A percentile compares a stretch with the other conserved stretches of the same genome.
Conservation (phyloP, 2,329 filamentous ascomycete genomes). For the Cephalotrichum gorgonifer region DNA sequence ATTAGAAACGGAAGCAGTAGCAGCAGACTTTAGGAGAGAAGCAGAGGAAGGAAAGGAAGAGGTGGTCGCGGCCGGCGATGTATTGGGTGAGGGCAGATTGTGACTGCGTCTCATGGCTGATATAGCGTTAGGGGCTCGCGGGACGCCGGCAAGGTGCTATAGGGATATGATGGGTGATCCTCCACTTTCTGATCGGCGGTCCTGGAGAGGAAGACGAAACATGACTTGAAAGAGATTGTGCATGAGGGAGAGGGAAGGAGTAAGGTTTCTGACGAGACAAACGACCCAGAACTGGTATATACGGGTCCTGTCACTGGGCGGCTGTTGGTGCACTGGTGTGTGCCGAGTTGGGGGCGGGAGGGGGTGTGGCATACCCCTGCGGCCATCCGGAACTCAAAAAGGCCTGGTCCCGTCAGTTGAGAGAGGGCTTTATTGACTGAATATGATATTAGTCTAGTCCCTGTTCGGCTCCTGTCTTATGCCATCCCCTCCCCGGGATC, state of each 20-base stretch:
- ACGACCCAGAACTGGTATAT: constrained; percentile 3
- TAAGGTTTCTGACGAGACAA: not conserved
- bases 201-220: constrained; percentile 3
- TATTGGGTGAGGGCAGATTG: constrained; percentile 5
- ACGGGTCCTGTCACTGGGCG: constrained; percentile 3
- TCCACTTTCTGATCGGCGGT: constrained; percentile 3
- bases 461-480: not conserved
- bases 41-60: constrained; percentile 1
- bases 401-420: not conserved
- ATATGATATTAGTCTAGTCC: not conserved
- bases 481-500: not conserved
- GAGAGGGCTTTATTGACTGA: not conserved
- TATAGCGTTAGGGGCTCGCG: not conserved
- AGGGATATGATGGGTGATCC: constrained; percentile 2
- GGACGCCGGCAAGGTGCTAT: not conserved
- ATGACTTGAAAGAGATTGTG: constrained; percentile 3
- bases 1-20: constrained; percentile 8
- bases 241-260: constrained; percentile 1
- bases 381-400: no score
- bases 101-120: constrained; percentile 3
- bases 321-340: constrained; percentile 4
- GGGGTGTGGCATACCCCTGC: not conserved
- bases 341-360: constrained; percentile 4
- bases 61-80: constrained; percentile 3
- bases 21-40: constrained; percentile 3